phyloP scores from a whole-genome alignment of 345 rosid species.

The Pugionium dolabratum region DNA sequence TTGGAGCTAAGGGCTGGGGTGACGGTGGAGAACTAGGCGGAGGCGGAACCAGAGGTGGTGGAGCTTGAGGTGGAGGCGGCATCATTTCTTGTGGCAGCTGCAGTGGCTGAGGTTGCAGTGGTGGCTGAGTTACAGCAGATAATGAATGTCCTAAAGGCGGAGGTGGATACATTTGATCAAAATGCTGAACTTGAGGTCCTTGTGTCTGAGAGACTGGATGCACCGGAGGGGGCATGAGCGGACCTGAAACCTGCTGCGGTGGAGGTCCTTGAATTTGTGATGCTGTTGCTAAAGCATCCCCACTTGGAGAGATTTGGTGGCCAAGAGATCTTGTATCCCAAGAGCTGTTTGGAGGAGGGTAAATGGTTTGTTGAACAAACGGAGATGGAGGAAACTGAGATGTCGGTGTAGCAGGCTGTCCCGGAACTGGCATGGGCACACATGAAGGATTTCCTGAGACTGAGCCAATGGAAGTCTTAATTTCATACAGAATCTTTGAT shows the following conservation, averaged over 20 bases:
- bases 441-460: conserved; percentile 60
- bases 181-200: conserved; percentile 61
- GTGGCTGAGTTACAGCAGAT: conserved; percentile 39
- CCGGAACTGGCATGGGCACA: conserved; percentile 55
- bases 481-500: conserved; percentile 31
- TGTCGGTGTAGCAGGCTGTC: conserved; percentile 60
- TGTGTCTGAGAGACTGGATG: conserved; percentile 75
- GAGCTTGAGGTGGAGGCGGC: conserved; percentile 54
- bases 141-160: conserved; percentile 46
- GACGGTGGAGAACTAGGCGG: conserved; percentile 84
- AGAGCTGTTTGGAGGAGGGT: conserved; percentile 65
- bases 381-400: conserved; percentile 72
- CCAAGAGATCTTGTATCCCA: conserved; percentile 75
- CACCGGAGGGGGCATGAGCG: conserved; percentile 70
- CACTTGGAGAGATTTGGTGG: conserved; percentile 58
- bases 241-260: conserved; percentile 50
- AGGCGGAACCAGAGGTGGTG: conserved; percentile 65
- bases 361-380: conserved; percentile 63
- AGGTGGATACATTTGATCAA: conserved; percentile 62
- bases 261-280: conserved; percentile 37
- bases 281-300: conserved; percentile 52
- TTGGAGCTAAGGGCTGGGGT: conserved; percentile 49
- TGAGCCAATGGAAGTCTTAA: conserved; percentile 39
- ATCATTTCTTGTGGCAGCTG: conserved; percentile 47
- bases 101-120: conserved; percentile 48